phyloP scores from a whole-genome alignment of 1,284 basidiomycete genomes.

The Malassezia nana region DNA sequence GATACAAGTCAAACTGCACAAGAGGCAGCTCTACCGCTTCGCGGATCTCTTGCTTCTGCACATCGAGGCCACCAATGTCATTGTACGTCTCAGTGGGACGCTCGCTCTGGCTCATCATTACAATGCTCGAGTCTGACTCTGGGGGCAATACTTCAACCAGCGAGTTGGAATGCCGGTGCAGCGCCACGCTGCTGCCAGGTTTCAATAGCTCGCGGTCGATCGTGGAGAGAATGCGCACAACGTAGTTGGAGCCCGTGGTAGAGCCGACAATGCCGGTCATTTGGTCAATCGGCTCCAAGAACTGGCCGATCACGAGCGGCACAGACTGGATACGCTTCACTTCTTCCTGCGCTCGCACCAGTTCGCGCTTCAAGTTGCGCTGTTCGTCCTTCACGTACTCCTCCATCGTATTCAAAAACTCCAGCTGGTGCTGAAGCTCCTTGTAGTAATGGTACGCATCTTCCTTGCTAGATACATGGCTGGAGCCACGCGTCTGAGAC shows the following conservation, averaged over 20 bases:
- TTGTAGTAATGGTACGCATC: slow-evolving; percentile 39
- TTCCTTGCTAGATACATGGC: not conserved
- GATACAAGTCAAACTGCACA: slow-evolving; percentile 85
- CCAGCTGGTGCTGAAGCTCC: slow-evolving; percentile 47
- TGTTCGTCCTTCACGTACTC: slow-evolving; percentile 98
- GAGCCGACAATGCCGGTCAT: slow-evolving; percentile 94
- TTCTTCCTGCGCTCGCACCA: slow-evolving; percentile 96
- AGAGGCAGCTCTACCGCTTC: slow-evolving; percentile 98
- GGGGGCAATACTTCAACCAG: slow-evolving; percentile 96
- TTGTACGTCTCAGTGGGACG: slow-evolving; percentile 53
- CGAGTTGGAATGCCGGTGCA: slow-evolving; percentile 96
- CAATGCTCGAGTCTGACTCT: slow-evolving; percentile 93
- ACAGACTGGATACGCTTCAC: slow-evolving; percentile 99
- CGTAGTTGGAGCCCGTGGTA: slow-evolving; percentile 96
- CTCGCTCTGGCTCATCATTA: slow-evolving; percentile 63
- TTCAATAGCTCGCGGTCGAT: slow-evolving; percentile 95
- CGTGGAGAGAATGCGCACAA: slow-evolving; percentile 92
- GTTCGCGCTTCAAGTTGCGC: slow-evolving; percentile 90
- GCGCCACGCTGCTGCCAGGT: slow-evolving; percentile 88
- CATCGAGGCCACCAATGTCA: slow-evolving; percentile 85
- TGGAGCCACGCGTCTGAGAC: not conserved
- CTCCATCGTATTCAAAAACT: slow-evolving; percentile 48
- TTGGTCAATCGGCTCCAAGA: slow-evolving; percentile 97
- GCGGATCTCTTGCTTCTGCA: slow-evolving; percentile 97
- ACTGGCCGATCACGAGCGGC: slow-evolving; percentile 98